A percentile compares a stretch with the other conserved stretches of the same genome.
These are phyloP conservation scores for Exobasidium rhododendri DNA, from an alignment of 1,284 basidiomycete genomes.

Conservation along the genomic window DNA sequence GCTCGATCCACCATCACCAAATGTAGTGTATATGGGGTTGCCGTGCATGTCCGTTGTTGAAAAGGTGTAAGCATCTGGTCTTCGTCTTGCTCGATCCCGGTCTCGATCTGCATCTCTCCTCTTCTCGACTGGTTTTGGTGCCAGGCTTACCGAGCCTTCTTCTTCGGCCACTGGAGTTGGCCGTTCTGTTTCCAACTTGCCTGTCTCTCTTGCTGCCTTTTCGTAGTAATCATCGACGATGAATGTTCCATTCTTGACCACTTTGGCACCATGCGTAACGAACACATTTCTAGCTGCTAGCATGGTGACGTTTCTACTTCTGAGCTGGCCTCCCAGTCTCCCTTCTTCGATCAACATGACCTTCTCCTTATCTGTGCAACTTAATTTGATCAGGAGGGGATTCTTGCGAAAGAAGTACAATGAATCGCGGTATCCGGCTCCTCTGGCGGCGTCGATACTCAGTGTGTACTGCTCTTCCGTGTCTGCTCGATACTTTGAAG, in stretches of 20 bases:
- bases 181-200: constrained; percentile 49
- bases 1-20: constrained; percentile 46
- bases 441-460: constrained; percentile 92
- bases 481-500: constrained; percentile 71
- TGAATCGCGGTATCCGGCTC: constrained; percentile 91
- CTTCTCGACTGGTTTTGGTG: constrained; percentile 18
- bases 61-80: constrained; percentile 38
- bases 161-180: constrained; percentile 35
- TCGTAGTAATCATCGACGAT: constrained; percentile 95
- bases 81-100: constrained; percentile 33
- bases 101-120: constrained; percentile 40
- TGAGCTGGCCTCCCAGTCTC: constrained; percentile 80
- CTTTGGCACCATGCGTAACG: constrained; percentile 88
- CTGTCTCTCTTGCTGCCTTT: constrained; percentile 65
- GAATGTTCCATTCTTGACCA: constrained; percentile 81
- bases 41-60: constrained; percentile 43
- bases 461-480: constrained; percentile 85
- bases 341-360: constrained; percentile 83
- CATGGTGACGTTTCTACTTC: constrained; percentile 86
- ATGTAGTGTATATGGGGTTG: constrained; percentile 41
- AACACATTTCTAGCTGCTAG: constrained; percentile 87
- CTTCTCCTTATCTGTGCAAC: constrained; percentile 64
- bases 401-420: constrained; percentile 94
- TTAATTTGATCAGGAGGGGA: constrained; percentile 81
- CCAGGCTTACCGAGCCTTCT: constrained; percentile 15